Percentiles rank a stretch among this genome's conserved stretches.
These are phyloP conservation scores for Delonix regia DNA, from an alignment of 306 rosid genomes.

Conservation along the genomic window DNA sequence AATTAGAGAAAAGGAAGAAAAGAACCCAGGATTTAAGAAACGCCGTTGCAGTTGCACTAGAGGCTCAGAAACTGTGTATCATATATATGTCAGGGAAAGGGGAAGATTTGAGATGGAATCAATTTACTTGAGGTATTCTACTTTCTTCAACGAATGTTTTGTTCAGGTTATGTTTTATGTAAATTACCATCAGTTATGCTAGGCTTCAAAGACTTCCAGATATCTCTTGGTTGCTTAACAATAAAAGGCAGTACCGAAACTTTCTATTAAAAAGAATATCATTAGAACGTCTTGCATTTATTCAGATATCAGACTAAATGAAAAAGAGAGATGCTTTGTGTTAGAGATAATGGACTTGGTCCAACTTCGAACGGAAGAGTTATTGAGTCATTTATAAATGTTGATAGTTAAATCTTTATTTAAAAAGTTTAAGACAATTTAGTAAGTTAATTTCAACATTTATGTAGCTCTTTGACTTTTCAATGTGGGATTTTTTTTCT, in stretches of 20 bases:
- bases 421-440: no score
- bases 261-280: background rate
- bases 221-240: slow-evolving; percentile 1
- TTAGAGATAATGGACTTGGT: no score
- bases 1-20: slow-evolving; percentile 78
- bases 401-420: no score
- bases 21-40: slow-evolving; percentile 58
- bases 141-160: slow-evolving; percentile 9
- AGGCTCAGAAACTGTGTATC: slow-evolving; percentile 74
- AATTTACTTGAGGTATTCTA: slow-evolving; percentile 77
- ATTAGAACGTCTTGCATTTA: background rate
- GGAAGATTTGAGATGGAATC: slow-evolving; percentile 89
- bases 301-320: background rate
- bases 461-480: no score
- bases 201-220: background rate
- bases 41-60: slow-evolving; percentile 93
- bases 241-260: slow-evolving; percentile 1
- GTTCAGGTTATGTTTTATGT: background rate
- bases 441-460: no score
- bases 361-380: no score
- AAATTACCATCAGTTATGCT: background rate
- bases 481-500: no score
- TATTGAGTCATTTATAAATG: no score
- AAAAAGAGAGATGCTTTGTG: background rate
- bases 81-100: slow-evolving; percentile 83